Evolutionary conservation across 1,284 basidiomycete genomes (phyloP), one percentile per base, ranked within the genome.

Genomic region (Tylopilus sp.): DNA sequence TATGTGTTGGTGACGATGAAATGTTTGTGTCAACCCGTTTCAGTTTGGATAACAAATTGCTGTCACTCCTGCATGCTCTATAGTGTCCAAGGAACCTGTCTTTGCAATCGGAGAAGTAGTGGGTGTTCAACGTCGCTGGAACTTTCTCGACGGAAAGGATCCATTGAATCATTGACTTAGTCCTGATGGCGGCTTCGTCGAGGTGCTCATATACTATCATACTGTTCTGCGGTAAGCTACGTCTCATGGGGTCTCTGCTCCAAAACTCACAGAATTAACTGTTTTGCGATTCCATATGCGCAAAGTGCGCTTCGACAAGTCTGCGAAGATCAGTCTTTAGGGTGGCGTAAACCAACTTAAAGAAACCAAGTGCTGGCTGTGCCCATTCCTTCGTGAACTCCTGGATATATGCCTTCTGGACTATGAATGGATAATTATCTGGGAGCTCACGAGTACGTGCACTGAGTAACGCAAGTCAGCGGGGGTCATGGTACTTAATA

Each of bases 381-480:
- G 71, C 67, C 91, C 91, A 92, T 57, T 81, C 67, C 26, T 75
- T 64, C 18, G 84, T 81, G 29, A 86, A 77, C 4, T 74, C 67
- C 3, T 74, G 64, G 57, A 92, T 89, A 56, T 85, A 86, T 0
- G 75, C 68, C 39, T 84, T 75, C 52, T 87, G 86, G 0, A 91
- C 88, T 2, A 86, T 78, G 70, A 89, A 92, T 0, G 91, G 90
- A 65, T 84, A 86, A 67, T 85, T 85, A 10, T 86, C 87, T 0
- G 90, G 90, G 0, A 92, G 80, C 72, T 92, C 90, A 5, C 90
- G 86, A 2, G 89, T 89, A 5, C 86, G 83, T 0, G 89, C 85
- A 29, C 91, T 92, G 29, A 29, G 29, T 29, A 29, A 6, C 9
- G 32, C 29, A 4, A 19, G 26, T 19, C 19, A 44, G 9, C 22